A percentile compares a stretch with the other conserved stretches of the same genome.
Evolutionary conservation across 208 protist genomes (phyloP).

Genomic region (Tritrichomonas foetus): DNA sequence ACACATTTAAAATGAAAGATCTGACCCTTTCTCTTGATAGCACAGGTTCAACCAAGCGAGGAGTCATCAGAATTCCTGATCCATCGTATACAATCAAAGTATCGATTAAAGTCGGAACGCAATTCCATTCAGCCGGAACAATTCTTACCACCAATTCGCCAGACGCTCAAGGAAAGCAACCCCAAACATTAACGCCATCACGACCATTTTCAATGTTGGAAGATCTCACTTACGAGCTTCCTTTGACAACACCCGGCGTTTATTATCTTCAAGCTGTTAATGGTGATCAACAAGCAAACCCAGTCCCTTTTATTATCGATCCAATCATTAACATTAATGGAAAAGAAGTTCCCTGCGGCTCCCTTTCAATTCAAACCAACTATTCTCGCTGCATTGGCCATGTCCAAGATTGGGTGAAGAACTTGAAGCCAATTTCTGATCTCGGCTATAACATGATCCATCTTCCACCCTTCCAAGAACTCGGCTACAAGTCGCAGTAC

Average conservation of each 20-base stretch:
- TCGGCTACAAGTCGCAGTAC: neutral
- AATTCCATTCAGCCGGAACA: neutral
- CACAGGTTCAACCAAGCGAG: neutral
- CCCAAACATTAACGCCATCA: neutral
- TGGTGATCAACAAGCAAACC: neutral
- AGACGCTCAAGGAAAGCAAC: neutral
- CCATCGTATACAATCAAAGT: neutral
- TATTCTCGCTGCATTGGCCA: neutral
- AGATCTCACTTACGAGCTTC: neutral
- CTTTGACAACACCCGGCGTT: neutral
- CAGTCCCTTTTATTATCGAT: neutral
- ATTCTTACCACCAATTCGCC: neutral
- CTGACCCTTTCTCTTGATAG: neutral
- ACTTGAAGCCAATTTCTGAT: neutral
- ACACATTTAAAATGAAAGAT: neutral
- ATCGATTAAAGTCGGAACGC: neutral
- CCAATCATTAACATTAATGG: constrained; percentile 18
- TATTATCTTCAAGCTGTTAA: neutral
- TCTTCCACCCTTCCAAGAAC: neutral
- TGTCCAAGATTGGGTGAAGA: neutral
- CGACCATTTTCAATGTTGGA: neutral
- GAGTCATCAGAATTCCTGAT: neutral
- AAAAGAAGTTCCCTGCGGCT: neutral
- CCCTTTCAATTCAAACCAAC: neutral
- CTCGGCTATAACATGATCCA: neutral